Evolutionary conservation across 306 rosid genomes (phyloP), one percentile per base, ranked within the genome.

Genomic region (Alnus rubra): DNA sequence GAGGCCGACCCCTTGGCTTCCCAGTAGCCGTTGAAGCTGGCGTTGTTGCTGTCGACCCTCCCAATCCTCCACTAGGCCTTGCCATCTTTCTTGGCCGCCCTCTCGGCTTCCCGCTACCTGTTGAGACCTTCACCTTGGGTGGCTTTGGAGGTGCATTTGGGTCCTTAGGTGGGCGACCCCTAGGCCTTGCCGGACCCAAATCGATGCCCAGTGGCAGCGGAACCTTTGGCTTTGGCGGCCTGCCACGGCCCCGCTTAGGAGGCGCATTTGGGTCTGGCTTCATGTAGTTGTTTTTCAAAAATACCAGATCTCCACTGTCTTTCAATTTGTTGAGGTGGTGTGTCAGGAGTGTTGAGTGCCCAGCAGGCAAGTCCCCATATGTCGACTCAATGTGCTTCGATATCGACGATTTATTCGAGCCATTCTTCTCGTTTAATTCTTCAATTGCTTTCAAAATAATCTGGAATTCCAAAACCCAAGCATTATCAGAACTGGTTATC

Each of bases 141-240:
- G 86, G 81, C 74, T 69, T 84, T 0, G 87, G 87, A 2, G 84
- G 84, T 0, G 80, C 97, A 76, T 82, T 82, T 0, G 90, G 97
- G 71, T 94, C 97, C 82, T 92, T 94, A 0, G 92, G 97, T 0
- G 94, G 97, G 6, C 96, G 90, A 44, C 98, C 97, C 76, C 96
- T 89, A 2, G 90, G 88, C 84, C 91, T 87, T 5, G 89, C 80
- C 0, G 94, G 52, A 6, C 83, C 72, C 50, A 74, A 11, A 9
- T 44, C 81, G 0, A 80, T 33, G 4, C 56, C 71, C 1, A 84
- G 80, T 2, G 86, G 73, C 14, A 80, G 50, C 9, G 85, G 84
- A 7, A 0, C 86, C 86, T 87, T 92, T 1, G 86, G 78, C 77
- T 92, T 92, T 0, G 94, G 89, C 0, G 97, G 97, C 81, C 97